A percentile compares a stretch with the other conserved stretches of the same genome.
These are phyloP conservation scores for Epicoccum nigrum DNA, from an alignment of 2,329 filamentous ascomycete species.

Conservation along the genomic window DNA sequence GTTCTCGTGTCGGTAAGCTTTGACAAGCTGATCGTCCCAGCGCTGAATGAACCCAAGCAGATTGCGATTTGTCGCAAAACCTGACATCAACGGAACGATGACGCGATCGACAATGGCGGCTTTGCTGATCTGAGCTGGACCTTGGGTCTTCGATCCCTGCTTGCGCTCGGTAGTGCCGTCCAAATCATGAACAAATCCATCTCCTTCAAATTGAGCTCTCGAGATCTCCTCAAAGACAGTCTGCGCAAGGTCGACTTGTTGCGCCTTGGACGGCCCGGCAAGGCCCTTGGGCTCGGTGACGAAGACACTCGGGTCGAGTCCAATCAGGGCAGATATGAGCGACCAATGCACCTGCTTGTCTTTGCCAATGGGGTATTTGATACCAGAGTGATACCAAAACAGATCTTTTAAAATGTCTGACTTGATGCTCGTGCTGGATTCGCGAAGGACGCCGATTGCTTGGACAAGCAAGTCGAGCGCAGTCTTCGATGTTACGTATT, in stretches of 20 bases:
- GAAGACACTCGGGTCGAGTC: constrained; percentile 43
- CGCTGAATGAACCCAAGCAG: constrained; percentile 42
- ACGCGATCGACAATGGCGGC: constrained; percentile 23
- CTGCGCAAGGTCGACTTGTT: constrained; percentile 32
- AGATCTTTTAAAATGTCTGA: constrained; percentile 35
- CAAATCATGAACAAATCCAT: constrained; percentile 13
- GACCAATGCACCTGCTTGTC: constrained; percentile 36
- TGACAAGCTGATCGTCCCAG: constrained; percentile 44
- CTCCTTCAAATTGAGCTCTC: constrained; percentile 18
- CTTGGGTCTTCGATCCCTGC: background rate
- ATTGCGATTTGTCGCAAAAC: constrained; percentile 44
- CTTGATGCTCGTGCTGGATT: constrained; percentile 35
- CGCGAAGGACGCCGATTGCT: constrained; percentile 33
- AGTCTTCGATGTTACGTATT: constrained; percentile 24
- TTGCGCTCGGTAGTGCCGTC: background rate
- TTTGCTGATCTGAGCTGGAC: background rate
- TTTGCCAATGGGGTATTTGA: constrained; percentile 30
- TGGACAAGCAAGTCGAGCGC: constrained; percentile 34
- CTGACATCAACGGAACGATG: constrained; percentile 41
- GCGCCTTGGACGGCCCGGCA: constrained; percentile 15
- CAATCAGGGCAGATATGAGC: constrained; percentile 41
- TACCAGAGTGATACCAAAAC: constrained; percentile 46
- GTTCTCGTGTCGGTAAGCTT: constrained; percentile 20
- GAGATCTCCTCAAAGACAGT: constrained; percentile 42
- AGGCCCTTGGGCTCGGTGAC: constrained; percentile 29